Base-by-base conservation (phyloP, 2,329 filamentous ascomycete species). In the Fusarium pseudonygamai region DNA sequence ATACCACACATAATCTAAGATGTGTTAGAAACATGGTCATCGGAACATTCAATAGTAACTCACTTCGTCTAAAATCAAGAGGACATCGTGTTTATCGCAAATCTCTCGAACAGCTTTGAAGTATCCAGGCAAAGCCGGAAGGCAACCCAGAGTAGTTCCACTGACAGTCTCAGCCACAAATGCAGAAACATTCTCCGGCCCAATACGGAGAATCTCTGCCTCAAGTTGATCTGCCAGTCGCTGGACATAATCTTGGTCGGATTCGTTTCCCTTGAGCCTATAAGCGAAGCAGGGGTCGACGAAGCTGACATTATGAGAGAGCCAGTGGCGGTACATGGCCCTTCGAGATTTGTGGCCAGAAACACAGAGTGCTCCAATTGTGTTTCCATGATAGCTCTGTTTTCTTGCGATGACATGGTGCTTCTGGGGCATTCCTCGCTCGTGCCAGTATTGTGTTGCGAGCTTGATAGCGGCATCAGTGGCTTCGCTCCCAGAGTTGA, bases 311-410 rank as follows among this genome's bases (percentile, higher is more conserved):
- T 75, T 73, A 2, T 73, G 14, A 26, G 69, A 68, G 36, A 75
- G 28, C 69, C 63, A 75, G 28, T 61, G n/a, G 15, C 47, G 36
- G 40, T 71, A 73, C 26, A 75, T 68, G 5, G 56, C 47, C 13
- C 66, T 58, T 5, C 72, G 57, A 26, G 64, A 65, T 32, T 64
- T 40, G 26, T 75, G 66, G 4, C 69, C 69, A 37, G 84, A 83
- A 5, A 86, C 77, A 12, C 80, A 83, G 60, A 88, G 79, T 2
- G 85, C 79, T 0, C 85, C 86, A 16, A 87, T 79, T 0, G 86
- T 87, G 64, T 85, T 87, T 11, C 87, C 86, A 73, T 88, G 87
- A 65, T 87, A 88, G 9, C 79, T 82, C 69, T 86, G 84, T 26
- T 80, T 78, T 6, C 86, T 77, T 0, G 82, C 79, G n/a, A 88